Percentiles rank a stretch among this genome's conserved stretches.
Conservation (phyloP, 345 rosid species). For the Psidium friedrichsthalianum region DNA sequence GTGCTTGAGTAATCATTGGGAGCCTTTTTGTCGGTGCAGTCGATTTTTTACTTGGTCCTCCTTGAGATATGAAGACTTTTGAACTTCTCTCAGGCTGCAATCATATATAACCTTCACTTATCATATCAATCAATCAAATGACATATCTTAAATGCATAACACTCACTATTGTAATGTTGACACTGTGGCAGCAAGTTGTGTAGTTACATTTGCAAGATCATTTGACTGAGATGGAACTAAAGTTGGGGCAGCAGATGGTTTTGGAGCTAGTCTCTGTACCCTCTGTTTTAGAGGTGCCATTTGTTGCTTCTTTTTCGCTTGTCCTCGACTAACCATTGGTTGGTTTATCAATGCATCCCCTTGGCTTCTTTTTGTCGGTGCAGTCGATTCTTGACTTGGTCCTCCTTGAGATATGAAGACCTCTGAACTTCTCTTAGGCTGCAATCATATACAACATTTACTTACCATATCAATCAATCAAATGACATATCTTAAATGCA, state of each 20-base stretch:
- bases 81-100: too few species aligned
- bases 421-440: background rate
- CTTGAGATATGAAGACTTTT: too few species aligned
- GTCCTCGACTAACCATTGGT: background rate
- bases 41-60: too few species aligned
- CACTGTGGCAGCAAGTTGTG: background rate
- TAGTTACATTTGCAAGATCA: background rate
- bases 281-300: background rate
- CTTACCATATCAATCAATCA: background rate
- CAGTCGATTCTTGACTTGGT: background rate
- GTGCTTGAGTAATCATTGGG: too few species aligned
- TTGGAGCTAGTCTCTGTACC: background rate
- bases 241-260: background rate
- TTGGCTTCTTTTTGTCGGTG: background rate
- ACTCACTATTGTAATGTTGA: background rate
- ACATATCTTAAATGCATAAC: too few species aligned
- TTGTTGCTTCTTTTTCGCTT: background rate
- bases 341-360: background rate
- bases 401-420: background rate
- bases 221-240: background rate
- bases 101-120: too few species aligned
- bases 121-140: background rate
- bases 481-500: background rate
- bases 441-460: background rate
- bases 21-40: too few species aligned